A percentile compares a stretch with the other conserved stretches of the same genome.
phyloP scores from a whole-genome alignment of 768 basidiomycete species.

The Austroboletus eburneus region DNA sequence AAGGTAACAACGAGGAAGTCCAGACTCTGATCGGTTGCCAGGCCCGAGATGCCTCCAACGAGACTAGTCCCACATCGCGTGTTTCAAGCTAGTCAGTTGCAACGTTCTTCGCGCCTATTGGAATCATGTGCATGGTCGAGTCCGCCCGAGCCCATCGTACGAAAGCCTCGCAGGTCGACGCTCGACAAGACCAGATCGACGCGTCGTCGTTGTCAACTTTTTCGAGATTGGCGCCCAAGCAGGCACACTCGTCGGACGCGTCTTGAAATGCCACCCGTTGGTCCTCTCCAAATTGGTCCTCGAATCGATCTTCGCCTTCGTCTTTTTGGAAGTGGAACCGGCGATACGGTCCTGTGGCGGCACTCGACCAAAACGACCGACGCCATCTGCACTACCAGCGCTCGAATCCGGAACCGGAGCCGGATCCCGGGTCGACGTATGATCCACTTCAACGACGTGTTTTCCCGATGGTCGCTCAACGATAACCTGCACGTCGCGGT shows the following conservation, averaged over 20 bases:
- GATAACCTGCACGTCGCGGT: too few relatives aligned
- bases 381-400: background rate
- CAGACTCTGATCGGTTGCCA: too few relatives aligned
- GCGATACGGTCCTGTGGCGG: conserved; percentile 14
- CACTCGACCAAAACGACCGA: background rate
- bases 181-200: conserved; percentile 6
- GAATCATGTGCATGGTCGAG: background rate
- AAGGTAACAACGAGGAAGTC: too few relatives aligned
- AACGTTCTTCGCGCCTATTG: background rate
- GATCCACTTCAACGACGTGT: too few relatives aligned
- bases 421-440: background rate
- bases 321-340: background rate
- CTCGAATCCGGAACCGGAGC: background rate
- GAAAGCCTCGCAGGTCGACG: background rate
- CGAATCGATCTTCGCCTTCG: background rate
- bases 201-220: conserved; percentile 3
- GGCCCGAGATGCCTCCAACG: too few relatives aligned
- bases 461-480: too few relatives aligned
- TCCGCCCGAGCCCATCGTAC: background rate
- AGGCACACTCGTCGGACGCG: conserved; percentile 1
- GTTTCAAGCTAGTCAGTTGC: too few relatives aligned
- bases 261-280: background rate
- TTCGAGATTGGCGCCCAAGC: background rate
- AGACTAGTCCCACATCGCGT: too few relatives aligned
- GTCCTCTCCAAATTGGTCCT: background rate